Base-by-base conservation (phyloP, 129 eudicot species). In the Pseudognaphalium luteoalbum region DNA sequence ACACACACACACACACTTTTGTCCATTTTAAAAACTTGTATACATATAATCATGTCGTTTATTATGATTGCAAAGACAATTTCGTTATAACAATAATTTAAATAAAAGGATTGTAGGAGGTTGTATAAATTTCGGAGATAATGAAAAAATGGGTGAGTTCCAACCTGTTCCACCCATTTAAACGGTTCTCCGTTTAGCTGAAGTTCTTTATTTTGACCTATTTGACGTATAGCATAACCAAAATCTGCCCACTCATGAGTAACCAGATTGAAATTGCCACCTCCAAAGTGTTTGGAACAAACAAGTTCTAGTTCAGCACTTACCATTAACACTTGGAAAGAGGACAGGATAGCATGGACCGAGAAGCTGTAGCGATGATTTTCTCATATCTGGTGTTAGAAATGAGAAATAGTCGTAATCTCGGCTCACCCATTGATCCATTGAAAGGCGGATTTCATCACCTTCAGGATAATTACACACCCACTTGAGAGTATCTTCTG, bases 281-380 rank as follows among this genome's bases (percentile, higher is more conserved):
- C 58, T 39, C 19, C 30, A 19, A 32, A 19, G 17, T 15, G 16
- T 32, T 47, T 37, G 10, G 63, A 68, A 68, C 28, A 66, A n/a
- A 41, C 8, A 50, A 73, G 22, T 25, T 21, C 11, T 62, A 58
- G 59, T 52, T 70, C 16, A 29, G 70, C 39, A 30, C 86, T 39
- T 84, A 94, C 99, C 99, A 82, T 95, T 95, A 30, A 91, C 94
- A 83, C 87, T 95, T 17, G 99, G 99, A 86, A 91, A 95, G 76
- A 95, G 88, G 37, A 95, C 89, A 0, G 99, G 99, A 73, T 91
- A 95, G 84, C 99, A 95, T 25, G 97, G 99, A 72, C 99, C 97
- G 62, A 84, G 99, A 74, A 95, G 99, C 74, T 89, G 97, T 63
- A 95, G 86, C 74, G 99, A 95, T 63, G 83, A 82, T 83, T 91